phyloP scores from a whole-genome alignment of 345 rosid genomes.

The Murraya paniculata region DNA sequence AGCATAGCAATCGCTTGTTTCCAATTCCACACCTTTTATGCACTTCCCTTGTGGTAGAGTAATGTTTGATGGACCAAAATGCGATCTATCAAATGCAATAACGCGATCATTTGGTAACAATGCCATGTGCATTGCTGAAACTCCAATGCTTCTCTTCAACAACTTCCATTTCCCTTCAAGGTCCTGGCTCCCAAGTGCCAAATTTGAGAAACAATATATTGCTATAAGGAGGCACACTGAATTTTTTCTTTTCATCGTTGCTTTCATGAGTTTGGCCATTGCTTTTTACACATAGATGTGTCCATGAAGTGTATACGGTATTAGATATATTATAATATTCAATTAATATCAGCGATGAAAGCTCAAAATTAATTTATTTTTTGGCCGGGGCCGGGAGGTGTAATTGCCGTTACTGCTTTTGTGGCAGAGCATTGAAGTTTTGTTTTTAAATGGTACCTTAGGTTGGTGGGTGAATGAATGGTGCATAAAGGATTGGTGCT shows the following conservation, averaged over 20 bases:
- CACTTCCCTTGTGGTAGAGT: slow-evolving; percentile 23
- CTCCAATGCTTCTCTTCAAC: slow-evolving; percentile 22
- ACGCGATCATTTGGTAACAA: slow-evolving; percentile 28
- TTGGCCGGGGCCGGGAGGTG: neutral
- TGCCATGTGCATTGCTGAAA: slow-evolving; percentile 34
- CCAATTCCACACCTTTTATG: neutral
- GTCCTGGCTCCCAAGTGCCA: neutral
- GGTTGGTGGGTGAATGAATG: neutral
- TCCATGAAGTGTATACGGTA: neutral
- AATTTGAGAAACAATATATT: slow-evolving; percentile 1
- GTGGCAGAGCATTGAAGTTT: neutral
- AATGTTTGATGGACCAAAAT: slow-evolving; percentile 26
- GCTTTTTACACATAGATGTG: neutral
- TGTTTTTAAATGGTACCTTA: too few relatives aligned
- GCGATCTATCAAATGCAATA: slow-evolving; percentile 20
- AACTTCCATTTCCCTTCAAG: slow-evolving; percentile 27
- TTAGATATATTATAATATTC: neutral
- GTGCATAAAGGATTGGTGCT: neutral
- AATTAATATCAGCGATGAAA: neutral
- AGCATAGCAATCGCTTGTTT: slow-evolving; percentile 22
- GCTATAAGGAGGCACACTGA: slow-evolving; percentile 5
- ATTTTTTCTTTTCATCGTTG: slow-evolving; percentile 16
- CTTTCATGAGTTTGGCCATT: neutral
- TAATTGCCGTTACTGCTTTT: too few relatives aligned
- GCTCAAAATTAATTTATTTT: neutral